Evolutionary conservation across 1,139 yeast species (phyloP).

Genomic region (Ogataea hybrid): DNA sequence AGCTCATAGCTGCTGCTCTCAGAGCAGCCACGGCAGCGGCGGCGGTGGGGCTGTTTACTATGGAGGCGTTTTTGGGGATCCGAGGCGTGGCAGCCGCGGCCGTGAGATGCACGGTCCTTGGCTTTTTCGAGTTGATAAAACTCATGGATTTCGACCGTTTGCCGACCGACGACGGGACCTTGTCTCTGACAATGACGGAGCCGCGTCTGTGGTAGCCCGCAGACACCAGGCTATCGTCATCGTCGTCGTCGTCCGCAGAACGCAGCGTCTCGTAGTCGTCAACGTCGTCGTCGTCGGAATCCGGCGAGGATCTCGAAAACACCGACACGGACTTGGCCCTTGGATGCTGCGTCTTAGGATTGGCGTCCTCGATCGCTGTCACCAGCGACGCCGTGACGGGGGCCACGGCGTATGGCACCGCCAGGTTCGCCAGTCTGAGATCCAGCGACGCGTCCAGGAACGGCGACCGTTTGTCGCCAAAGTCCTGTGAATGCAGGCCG

Average conservation of each 20-base stretch:
- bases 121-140: conserved; percentile 48
- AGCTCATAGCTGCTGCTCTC: conserved; percentile 67
- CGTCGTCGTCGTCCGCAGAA: conserved; percentile 35
- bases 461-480: conserved; percentile 32
- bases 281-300: conserved; percentile 29
- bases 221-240: conserved; percentile 30
- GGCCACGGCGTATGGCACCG: conserved; percentile 70
- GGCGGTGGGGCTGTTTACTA: conserved; percentile 57
- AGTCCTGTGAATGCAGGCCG: conserved; percentile 11
- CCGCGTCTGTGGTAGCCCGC: conserved; percentile 29
- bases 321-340: conserved; percentile 12
- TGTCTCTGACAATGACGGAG: conserved; percentile 29
- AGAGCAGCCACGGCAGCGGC: conserved; percentile 75
- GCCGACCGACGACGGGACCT: conserved; percentile 32
- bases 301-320: conserved; percentile 13
- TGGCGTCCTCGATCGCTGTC: conserved; percentile 7
- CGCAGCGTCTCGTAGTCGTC: conserved; percentile 23
- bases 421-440: conserved; percentile 45
- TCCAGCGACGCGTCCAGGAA: conserved; percentile 51
- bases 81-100: conserved; percentile 85
- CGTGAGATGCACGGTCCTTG: conserved; percentile 48
- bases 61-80: conserved; percentile 55
- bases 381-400: conserved; percentile 70
- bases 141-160: conserved; percentile 68
- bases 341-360: neutral